phyloP scores from a whole-genome alignment of 2,329 filamentous ascomycete species.

The Penicillium aurantiogriseum region DNA sequence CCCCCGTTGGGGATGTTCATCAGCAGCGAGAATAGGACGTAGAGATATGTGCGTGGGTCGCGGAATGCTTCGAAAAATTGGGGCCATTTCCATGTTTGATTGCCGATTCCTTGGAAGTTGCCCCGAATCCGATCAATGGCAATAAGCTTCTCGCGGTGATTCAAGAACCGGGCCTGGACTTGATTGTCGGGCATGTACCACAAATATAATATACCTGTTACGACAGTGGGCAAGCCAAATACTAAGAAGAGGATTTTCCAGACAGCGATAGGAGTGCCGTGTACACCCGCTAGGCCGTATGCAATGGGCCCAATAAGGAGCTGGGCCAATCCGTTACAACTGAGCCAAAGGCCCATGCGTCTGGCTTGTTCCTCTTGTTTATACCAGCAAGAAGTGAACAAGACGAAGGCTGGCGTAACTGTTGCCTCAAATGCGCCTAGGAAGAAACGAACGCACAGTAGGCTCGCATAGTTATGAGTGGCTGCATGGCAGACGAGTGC shows the following conservation, averaged over 20 bases:
- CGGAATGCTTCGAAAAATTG: slow-evolving; percentile 17
- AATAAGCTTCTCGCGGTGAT: slow-evolving; percentile 8
- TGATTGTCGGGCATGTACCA: slow-evolving; percentile 16
- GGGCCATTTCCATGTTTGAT: slow-evolving; percentile 9
- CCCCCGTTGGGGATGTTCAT: slow-evolving; percentile 19
- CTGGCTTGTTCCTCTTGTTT: slow-evolving; percentile 12
- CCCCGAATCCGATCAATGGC: slow-evolving; percentile 15
- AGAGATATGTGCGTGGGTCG: slow-evolving; percentile 14
- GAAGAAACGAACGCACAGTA: slow-evolving; percentile 22
- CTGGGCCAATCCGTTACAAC: slow-evolving; percentile 17
- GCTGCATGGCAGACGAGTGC: slow-evolving; percentile 17
- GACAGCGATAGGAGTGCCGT: neutral
- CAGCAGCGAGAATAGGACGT: slow-evolving; percentile 8
- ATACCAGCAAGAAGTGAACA: slow-evolving; percentile 18
- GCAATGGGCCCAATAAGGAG: slow-evolving; percentile 11
- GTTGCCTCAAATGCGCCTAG: slow-evolving; percentile 18
- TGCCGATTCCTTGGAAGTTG: slow-evolving; percentile 18
- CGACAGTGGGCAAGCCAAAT: slow-evolving; percentile 12
- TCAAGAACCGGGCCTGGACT: slow-evolving; percentile 12
- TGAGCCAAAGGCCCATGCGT: slow-evolving; percentile 18
- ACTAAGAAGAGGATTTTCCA: slow-evolving; percentile 20
- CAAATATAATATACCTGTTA: slow-evolving; percentile 5
- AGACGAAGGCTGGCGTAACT: slow-evolving; percentile 12
- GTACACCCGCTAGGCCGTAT: slow-evolving; percentile 13
- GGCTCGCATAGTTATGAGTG: slow-evolving; percentile 18